A percentile compares a stretch with the other conserved stretches of the same genome.
These are phyloP conservation scores for Ophiostoma populinum DNA, from an alignment of 2,329 filamentous ascomycete genomes.

Conservation along the genomic window DNA sequence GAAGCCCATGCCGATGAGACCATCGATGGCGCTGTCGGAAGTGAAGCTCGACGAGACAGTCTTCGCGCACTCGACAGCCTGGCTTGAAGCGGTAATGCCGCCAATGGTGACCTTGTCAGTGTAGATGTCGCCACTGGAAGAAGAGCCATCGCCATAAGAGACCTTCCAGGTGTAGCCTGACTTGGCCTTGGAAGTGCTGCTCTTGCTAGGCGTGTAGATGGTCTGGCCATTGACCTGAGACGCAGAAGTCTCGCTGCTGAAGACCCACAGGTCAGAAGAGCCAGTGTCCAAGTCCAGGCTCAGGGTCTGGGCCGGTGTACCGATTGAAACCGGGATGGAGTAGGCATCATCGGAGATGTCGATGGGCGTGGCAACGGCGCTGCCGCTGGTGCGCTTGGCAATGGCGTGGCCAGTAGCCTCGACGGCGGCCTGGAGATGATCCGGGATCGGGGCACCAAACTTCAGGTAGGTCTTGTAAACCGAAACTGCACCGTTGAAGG, in stretches of 20 bases:
- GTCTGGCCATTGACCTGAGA: conserved; percentile 14
- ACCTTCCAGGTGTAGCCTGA: conserved; percentile 17
- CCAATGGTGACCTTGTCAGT: conserved; percentile 17
- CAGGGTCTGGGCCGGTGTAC: conserved; percentile 17
- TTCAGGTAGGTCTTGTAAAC: conserved; percentile 24
- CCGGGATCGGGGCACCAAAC: conserved; percentile 19
- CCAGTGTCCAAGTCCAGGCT: conserved; percentile 19
- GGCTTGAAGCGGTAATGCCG: conserved; percentile 14
- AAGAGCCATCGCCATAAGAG: conserved; percentile 18
- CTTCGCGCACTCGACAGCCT: conserved; percentile 18
- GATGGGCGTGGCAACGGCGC: conserved; percentile 25
- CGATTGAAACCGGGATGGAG: conserved; percentile 21
- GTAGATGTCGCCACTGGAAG: conserved; percentile 18
- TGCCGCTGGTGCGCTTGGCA: conserved; percentile 11
- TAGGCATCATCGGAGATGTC: conserved; percentile 27
- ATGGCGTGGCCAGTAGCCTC: conserved; percentile 10
- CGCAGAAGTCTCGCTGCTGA: conserved; percentile 15
- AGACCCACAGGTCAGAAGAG: conserved; percentile 21
- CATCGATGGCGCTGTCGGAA: conserved; percentile 11
- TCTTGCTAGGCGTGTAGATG: conserved; percentile 16
- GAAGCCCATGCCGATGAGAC: conserved; percentile 16
- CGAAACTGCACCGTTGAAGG: conserved; percentile 18
- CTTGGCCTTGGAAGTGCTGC: conserved; percentile 15
- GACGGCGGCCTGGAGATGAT: conserved; percentile 18
- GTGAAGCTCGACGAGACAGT: conserved; percentile 15